Percentiles rank a stretch among this genome's conserved stretches.
Evolutionary conservation across 2,329 filamentous ascomycete genomes (phyloP).

Genomic region (Cladophialophora chaetospira): DNA sequence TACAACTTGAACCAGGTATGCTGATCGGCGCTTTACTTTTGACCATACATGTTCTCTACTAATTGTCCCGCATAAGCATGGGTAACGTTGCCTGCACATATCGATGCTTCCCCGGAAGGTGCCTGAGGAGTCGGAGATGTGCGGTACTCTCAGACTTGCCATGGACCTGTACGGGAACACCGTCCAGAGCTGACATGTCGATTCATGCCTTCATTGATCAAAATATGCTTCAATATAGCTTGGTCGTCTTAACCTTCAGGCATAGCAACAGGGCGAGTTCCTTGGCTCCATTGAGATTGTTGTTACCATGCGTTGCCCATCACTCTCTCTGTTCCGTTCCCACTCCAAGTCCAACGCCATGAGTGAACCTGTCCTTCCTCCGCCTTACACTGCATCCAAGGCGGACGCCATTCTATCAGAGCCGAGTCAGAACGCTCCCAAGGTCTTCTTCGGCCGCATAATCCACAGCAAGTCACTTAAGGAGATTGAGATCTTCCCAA

Average conservation of each 20-base stretch:
- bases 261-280: no score
- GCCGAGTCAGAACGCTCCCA: neutral
- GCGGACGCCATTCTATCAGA: neutral
- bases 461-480: conserved; percentile 20
- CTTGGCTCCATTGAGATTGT: no score
- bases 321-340: neutral
- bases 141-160: no score
- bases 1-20: neutral
- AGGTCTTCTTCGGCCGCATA: conserved; percentile 20
- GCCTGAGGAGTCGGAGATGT: conserved; percentile 4
- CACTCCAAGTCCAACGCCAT: neutral
- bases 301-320: conserved; percentile 6
- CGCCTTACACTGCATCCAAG: conserved; percentile 4
- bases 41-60: neutral
- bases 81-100: no score
- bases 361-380: neutral
- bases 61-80: no score
- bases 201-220: neutral
- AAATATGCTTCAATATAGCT: neutral
- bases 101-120: no score
- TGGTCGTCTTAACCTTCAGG: no score
- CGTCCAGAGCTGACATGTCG: conserved; percentile 1
- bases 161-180: conserved; percentile 9
- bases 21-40: no score
- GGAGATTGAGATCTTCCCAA: conserved; percentile 15